Evolutionary conservation across 2,329 filamentous ascomycete species (phyloP).

Genomic region (Cryphonectria japonica): DNA sequence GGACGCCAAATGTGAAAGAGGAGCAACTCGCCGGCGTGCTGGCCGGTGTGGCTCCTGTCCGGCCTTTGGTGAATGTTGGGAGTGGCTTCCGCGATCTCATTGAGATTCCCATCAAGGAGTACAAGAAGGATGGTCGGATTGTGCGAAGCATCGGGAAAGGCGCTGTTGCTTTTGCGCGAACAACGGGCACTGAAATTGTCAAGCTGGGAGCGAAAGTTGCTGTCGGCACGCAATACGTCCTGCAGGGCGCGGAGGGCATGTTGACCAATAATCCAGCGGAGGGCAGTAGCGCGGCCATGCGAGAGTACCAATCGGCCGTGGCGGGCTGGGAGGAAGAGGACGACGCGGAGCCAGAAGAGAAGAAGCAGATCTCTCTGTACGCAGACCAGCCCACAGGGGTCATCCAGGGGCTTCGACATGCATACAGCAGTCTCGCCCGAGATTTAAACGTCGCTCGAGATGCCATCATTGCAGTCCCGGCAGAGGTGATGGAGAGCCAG

Average conservation of each 20-base stretch:
- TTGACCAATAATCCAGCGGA: conserved; percentile 54
- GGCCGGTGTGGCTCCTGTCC: conserved; percentile 86
- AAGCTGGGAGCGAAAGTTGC: conserved; percentile 93
- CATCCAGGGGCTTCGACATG: conserved; percentile 80
- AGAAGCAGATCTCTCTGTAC: conserved; percentile 84
- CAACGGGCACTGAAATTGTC: conserved; percentile 91
- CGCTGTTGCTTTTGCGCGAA: conserved; percentile 85
- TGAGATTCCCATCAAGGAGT: conserved; percentile 88
- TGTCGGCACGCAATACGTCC: conserved; percentile 90
- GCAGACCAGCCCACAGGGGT: conserved; percentile 93
- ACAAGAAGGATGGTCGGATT: conserved; percentile 89
- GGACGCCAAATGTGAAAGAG: conserved; percentile 89
- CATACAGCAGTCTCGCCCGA: conserved; percentile 79
- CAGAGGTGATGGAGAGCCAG: conserved; percentile 84
- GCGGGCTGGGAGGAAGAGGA: conserved; percentile 54
- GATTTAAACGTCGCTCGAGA: conserved; percentile 87
- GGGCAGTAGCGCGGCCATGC: conserved; percentile 34
- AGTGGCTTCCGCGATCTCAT: conserved; percentile 85
- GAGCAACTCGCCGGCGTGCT: conserved; percentile 90
- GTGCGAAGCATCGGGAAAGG: conserved; percentile 92
- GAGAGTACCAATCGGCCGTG: conserved; percentile 24
- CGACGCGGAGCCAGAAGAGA: conserved; percentile 68
- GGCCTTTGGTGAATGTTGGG: conserved; percentile 88
- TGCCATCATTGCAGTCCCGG: conserved; percentile 92
- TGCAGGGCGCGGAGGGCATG: conserved; percentile 86